Evolutionary conservation across 768 basidiomycete genomes (phyloP).

Genomic region (Rhizopogon vulgaris): DNA sequence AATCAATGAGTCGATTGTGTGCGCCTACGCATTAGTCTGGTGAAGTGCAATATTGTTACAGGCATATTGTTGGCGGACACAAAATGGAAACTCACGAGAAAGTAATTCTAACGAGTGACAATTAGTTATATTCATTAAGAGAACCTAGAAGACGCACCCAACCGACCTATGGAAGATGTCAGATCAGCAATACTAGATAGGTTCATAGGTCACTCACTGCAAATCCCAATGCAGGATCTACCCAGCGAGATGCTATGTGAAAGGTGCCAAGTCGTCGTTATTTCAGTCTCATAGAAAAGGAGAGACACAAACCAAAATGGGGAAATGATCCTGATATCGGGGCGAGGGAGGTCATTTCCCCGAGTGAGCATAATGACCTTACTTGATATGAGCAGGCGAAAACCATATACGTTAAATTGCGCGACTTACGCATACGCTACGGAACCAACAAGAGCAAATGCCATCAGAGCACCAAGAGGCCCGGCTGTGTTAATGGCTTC

Average conservation of each 20-base stretch:
- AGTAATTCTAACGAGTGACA: conserved; percentile 42
- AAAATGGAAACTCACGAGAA: conserved; percentile 32
- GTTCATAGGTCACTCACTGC: conserved; percentile 35
- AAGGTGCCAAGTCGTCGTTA: neutral
- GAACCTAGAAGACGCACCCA: conserved; percentile 3
- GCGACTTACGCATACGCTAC: conserved; percentile 53
- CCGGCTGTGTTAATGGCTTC: conserved; percentile 52
- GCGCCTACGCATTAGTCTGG: conserved; percentile 3
- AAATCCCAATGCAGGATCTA: conserved; percentile 57
- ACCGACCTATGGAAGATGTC: conserved; percentile 3
- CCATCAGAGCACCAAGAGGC: conserved; percentile 60
- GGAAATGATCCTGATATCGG: conserved; percentile 77
- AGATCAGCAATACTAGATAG: neutral
- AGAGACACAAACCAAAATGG: conserved; percentile 46
- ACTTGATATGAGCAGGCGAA: neutral
- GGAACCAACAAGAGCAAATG: conserved; percentile 57
- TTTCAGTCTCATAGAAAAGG: neutral
- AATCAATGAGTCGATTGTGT: neutral
- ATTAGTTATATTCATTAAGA: conserved; percentile 5
- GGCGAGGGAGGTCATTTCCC: conserved; percentile 74
- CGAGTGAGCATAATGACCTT: conserved; percentile 60
- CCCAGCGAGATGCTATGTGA: conserved; percentile 44
- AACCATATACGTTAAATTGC: conserved; percentile 18
- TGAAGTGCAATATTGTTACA: neutral
- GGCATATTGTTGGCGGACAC: neutral